Evolutionary conservation across 805 yeast genomes (phyloP).

Genomic region (Spathaspora passalidarum): DNA sequence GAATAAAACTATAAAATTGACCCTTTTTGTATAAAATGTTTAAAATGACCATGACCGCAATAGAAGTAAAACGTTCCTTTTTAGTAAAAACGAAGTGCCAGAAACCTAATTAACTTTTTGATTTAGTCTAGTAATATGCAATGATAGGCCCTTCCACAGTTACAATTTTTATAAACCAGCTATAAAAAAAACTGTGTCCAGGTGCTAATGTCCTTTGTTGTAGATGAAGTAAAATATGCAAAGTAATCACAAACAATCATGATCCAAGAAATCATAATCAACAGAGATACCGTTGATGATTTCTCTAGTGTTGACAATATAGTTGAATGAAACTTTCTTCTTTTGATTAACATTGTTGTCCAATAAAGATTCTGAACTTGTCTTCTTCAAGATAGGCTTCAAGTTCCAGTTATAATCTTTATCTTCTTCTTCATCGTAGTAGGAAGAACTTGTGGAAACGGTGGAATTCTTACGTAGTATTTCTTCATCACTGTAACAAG

Average conservation of each 20-base stretch:
- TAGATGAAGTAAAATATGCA: slow-evolving; percentile 1
- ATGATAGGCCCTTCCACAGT: background rate
- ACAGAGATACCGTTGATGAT: slow-evolving; percentile 40
- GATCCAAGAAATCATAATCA: slow-evolving; percentile 43
- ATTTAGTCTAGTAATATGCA: background rate
- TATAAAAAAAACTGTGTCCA: background rate
- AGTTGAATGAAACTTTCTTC: slow-evolving; percentile 40
- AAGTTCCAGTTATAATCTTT: slow-evolving; percentile 6
- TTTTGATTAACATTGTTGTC: background rate
- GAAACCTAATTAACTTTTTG: background rate
- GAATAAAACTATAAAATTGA: background rate
- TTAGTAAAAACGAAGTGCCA: background rate
- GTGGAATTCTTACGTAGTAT: slow-evolving; percentile 6
- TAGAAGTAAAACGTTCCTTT: background rate
- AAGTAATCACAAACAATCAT: slow-evolving; percentile 25
- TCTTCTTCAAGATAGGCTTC: slow-evolving; percentile 7
- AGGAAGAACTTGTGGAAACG: slow-evolving; percentile 5
- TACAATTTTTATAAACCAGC: slow-evolving; percentile 4
- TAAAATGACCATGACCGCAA: background rate
- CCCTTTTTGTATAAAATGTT: background rate
- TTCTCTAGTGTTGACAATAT: slow-evolving; percentile 43
- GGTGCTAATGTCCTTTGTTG: background rate
- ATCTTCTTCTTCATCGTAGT: slow-evolving; percentile 6
- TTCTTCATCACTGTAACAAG: slow-evolving; percentile 5
- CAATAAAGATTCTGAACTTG: background rate